A percentile compares a stretch with the other conserved stretches of the same genome.
These are phyloP conservation scores for Mucor irregularis DNA, from an alignment of 371 early-diverging fungal genomes.

Conservation along the genomic window DNA sequence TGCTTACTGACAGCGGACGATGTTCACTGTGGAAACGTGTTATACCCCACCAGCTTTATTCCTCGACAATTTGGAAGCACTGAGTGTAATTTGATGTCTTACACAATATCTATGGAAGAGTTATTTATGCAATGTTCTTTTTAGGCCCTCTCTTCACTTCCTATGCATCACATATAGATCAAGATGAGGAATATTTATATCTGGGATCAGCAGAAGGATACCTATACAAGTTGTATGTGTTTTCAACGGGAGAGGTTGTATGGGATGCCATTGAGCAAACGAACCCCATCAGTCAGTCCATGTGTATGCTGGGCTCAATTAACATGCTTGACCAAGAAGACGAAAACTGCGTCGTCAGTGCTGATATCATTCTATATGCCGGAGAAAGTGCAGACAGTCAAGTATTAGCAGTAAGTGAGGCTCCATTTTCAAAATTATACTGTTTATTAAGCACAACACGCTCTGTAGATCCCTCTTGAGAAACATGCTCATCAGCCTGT, in stretches of 20 bases:
- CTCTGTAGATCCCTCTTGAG: not conserved
- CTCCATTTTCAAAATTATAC: not conserved
- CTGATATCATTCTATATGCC: conserved; percentile 24
- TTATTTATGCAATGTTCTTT: too few species aligned
- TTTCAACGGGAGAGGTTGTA: conserved; percentile 6
- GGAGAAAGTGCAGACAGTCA: conserved; percentile 46
- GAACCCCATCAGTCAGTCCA: conserved; percentile 31
- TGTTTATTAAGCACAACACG: not conserved
- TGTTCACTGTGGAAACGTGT: conserved; percentile 36
- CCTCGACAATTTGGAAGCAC: conserved; percentile 20
- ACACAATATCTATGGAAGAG: not conserved
- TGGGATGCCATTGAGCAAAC: conserved; percentile 20
- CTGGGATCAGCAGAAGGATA: conserved; percentile 38
- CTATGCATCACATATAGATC: conserved; percentile 9
- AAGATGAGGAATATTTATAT: conserved; percentile 14
- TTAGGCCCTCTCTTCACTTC: conserved; percentile 40
- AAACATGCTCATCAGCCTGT: not conserved
- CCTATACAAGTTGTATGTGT: conserved; percentile 22
- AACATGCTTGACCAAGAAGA: conserved; percentile 2
- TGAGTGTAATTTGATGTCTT: conserved; percentile 27
- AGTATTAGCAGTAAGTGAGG: conserved; percentile 30
- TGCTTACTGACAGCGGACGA: conserved; percentile 30
- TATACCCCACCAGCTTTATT: conserved; percentile 30
- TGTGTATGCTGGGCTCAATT: conserved; percentile 31
- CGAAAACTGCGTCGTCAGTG: not conserved